Percentiles rank a stretch among this genome's conserved stretches.
Conservation (phyloP, 2,329 filamentous ascomycete species). For the Talaromyces sp. region DNA sequence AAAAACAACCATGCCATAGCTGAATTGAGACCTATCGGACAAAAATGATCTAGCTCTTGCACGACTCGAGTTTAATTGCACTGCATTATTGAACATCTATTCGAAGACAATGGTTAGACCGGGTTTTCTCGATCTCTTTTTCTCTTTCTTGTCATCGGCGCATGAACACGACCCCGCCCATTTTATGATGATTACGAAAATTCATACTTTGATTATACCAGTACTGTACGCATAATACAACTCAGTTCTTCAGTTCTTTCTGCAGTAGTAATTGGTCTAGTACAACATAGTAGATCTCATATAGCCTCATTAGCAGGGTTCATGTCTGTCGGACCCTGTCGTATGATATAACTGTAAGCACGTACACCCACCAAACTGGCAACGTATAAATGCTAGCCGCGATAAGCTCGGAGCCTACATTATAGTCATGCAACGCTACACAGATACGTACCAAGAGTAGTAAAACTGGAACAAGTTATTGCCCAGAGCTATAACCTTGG, state of each 20-base stretch:
- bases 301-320: not conserved
- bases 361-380: not conserved
- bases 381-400: constrained; percentile 10
- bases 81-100: not conserved
- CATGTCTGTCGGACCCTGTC: not conserved
- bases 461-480: not conserved
- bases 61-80: not conserved
- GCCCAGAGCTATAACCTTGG: not conserved
- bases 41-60: not conserved
- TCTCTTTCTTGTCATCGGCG: not conserved
- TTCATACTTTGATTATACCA: constrained; percentile 17
- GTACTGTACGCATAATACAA: constrained; percentile 13
- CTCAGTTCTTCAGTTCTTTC: not conserved
- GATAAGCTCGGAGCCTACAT: constrained; percentile 1
- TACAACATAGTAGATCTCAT: not conserved
- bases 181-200: constrained; percentile 13
- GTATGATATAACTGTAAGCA: not conserved
- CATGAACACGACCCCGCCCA: not conserved
- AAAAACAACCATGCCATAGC: not conserved
- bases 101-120: not conserved
- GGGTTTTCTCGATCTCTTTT: not conserved
- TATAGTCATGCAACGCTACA: not conserved
- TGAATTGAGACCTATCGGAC: not conserved
- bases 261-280: not conserved
- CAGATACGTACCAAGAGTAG: not conserved